Conservation (phyloP, 345 rosid species). For the Toxicodendron radicans region DNA sequence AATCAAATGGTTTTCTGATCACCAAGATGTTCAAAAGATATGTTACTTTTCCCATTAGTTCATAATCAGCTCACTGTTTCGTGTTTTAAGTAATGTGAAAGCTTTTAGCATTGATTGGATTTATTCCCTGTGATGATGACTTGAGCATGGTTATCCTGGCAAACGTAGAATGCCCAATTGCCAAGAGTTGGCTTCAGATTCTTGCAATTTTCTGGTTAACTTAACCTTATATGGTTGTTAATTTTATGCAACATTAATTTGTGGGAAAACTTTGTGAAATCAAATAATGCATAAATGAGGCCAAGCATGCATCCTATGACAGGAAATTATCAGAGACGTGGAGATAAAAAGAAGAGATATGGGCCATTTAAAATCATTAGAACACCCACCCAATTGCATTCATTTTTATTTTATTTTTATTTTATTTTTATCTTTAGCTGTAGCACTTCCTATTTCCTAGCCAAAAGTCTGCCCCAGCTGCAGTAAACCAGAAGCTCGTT, state of each 20-base stretch:
- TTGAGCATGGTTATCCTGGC: background rate
- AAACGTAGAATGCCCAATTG: background rate
- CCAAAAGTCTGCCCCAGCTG: constrained; percentile 20
- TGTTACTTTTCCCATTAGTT: background rate
- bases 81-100: background rate
- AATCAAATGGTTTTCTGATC: background rate
- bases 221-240: background rate
- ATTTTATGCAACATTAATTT: no score
- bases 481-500: constrained; percentile 19
- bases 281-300: background rate
- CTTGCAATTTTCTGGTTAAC: background rate
- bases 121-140: no score
- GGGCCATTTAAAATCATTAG: constrained; percentile 34
- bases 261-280: background rate
- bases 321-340: constrained; percentile 16
- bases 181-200: background rate
- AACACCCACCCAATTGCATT: constrained; percentile 37
- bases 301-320: constrained; percentile 1
- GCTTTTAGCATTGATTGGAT: no score
- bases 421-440: constrained; percentile 12
- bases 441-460: constrained; percentile 25
- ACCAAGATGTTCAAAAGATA: background rate
- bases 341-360: background rate
- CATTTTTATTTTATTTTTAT: background rate
- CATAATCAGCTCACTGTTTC: background rate